Conservation (phyloP, 345 rosid genomes). For the Citrus medica region DNA sequence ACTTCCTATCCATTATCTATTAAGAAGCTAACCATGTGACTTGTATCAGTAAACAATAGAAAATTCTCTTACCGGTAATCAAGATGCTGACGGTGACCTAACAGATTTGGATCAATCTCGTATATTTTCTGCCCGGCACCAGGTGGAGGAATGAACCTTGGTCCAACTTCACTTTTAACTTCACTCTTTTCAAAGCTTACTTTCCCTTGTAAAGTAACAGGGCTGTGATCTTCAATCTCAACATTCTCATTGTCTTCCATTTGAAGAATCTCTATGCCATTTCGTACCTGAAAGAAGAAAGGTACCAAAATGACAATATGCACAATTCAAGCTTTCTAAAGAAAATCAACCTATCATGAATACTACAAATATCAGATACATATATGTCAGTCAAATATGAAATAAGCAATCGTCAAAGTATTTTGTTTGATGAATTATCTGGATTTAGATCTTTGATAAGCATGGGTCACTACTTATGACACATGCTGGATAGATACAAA, state of each 20-base stretch:
- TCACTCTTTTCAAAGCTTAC: constrained; percentile 33
- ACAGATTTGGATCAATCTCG: constrained; percentile 74
- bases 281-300: constrained; percentile 30
- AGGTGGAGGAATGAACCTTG: constrained; percentile 59
- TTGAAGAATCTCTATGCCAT: constrained; percentile 30
- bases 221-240: constrained; percentile 37
- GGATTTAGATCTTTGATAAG: neutral
- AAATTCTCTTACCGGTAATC: constrained; percentile 68
- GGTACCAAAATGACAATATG: neutral
- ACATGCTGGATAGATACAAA: neutral
- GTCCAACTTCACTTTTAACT: constrained; percentile 31
- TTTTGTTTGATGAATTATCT: too few relatives aligned
- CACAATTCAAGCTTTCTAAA: neutral
- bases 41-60: neutral
- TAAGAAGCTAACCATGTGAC: neutral
- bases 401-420: neutral
- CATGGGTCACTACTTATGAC: neutral
- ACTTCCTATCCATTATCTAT: neutral
- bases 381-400: neutral
- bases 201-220: constrained; percentile 22
- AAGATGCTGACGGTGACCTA: constrained; percentile 58
- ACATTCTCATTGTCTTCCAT: constrained; percentile 43
- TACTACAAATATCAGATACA: neutral
- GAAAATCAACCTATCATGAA: neutral
- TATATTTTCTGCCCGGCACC: constrained; percentile 78